Evolutionary conservation across 352 stramenopile species (phyloP).

Genomic region (Phytophthora rubi): DNA sequence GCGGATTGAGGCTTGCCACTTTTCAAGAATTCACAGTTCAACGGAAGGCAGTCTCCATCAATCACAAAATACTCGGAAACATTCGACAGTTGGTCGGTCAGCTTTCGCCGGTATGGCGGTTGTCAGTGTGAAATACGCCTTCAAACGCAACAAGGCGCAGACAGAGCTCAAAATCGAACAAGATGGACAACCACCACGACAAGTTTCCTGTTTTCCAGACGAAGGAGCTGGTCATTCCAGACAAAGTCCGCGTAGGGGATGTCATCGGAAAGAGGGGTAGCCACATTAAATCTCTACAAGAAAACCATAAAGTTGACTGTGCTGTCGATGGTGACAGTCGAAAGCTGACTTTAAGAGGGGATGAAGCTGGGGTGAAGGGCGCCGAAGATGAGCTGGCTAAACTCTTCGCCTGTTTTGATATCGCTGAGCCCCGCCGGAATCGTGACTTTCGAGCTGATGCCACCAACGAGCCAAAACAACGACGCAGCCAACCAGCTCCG

Average conservation of each 20-base stretch:
- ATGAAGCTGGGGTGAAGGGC: not conserved
- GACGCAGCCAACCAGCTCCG: not conserved
- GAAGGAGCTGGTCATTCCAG: not conserved
- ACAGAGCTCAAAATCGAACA: not conserved
- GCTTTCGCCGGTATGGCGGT: no score
- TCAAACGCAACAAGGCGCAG: not conserved
- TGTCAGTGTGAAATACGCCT: not conserved
- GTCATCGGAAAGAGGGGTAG: not conserved
- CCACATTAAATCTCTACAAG: not conserved
- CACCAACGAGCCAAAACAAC: not conserved
- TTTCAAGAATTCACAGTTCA: no score
- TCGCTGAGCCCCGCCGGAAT: not conserved
- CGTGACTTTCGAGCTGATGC: not conserved
- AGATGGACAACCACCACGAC: not conserved
- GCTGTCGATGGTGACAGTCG: not conserved
- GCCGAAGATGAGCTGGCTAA: not conserved
- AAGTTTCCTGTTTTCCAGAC: not conserved
- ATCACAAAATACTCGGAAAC: no score
- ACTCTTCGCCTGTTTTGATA: not conserved
- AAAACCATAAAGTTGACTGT: not conserved
- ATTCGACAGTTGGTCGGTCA: not conserved
- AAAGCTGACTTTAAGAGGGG: not conserved
- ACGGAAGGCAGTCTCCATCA: no score
- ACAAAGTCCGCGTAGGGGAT: not conserved
- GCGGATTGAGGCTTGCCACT: no score